A percentile compares a stretch with the other conserved stretches of the same genome.
These are phyloP conservation scores for Termitomyces sp. DNA, from an alignment of 768 basidiomycete species.

Conservation along the genomic window DNA sequence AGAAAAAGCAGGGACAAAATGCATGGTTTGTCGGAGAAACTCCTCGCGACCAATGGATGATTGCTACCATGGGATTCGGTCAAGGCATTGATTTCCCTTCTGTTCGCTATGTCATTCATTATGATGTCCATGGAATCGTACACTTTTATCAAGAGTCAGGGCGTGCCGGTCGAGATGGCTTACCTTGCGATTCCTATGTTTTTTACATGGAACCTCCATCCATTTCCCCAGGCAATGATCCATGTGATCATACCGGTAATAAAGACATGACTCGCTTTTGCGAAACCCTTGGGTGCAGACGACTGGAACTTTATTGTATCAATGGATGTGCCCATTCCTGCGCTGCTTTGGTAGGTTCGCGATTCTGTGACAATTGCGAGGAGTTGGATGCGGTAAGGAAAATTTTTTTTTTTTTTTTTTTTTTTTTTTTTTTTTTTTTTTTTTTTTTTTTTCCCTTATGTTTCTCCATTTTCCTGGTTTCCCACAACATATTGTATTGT, in stretches of 20 bases:
- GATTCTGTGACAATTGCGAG: not conserved
- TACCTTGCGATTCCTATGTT: not conserved
- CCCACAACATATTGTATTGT: no score
- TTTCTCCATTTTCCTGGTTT: no score
- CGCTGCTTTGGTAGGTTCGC: not conserved
- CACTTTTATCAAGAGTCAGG: conserved; percentile 1
- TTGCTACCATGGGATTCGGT: conserved; percentile 1
- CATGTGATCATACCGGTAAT: not conserved
- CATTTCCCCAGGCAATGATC: not conserved
- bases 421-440: no score
- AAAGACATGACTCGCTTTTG: not conserved
- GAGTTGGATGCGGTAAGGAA: not conserved
- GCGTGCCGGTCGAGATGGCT: not conserved
- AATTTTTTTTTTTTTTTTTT: not conserved
- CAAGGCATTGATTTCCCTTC: conserved; percentile 3
- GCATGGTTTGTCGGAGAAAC: not conserved
- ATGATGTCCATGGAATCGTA: not conserved
- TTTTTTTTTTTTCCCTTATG: no score
- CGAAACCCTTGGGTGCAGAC: not conserved
- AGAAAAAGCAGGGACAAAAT: not conserved
- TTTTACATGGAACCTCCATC: not conserved
- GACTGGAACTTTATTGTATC: not conserved
- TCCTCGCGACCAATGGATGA: conserved; percentile 5
- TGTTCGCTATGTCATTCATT: conserved; percentile 3
- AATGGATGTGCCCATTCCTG: not conserved